A percentile compares a stretch with the other conserved stretches of the same genome.
These are phyloP conservation scores for Colletotrichum caudatum DNA, from an alignment of 2,329 filamentous ascomycete genomes.

Conservation along the genomic window DNA sequence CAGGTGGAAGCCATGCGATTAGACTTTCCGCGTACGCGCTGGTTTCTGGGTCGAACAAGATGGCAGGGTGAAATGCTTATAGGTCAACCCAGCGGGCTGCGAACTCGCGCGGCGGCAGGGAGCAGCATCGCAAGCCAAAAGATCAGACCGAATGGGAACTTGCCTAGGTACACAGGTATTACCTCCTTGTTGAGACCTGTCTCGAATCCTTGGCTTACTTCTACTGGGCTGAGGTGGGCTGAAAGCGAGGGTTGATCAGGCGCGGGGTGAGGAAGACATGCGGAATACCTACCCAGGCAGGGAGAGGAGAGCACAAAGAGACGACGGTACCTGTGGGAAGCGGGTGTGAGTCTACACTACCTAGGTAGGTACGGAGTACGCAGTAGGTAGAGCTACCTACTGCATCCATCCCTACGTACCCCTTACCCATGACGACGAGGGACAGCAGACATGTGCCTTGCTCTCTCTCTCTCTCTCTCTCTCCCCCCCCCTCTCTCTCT, in stretches of 20 bases:
- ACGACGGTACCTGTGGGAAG: neutral
- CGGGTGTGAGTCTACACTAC: neutral
- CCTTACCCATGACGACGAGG: constrained; percentile 1
- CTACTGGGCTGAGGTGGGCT: constrained; percentile 1
- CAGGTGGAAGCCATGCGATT: constrained; percentile 6
- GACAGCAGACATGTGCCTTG: constrained; percentile 7
- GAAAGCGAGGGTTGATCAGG: no score
- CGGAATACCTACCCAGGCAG: neutral
- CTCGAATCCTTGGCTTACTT: constrained; percentile 27
- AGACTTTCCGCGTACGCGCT: constrained; percentile 25
- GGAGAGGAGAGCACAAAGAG: no score
- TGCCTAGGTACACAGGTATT: neutral
- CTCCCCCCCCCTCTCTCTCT: neutral
- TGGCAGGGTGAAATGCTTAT: constrained; percentile 18
- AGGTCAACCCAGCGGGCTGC: constrained; percentile 6
- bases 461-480: neutral
- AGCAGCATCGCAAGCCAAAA: constrained; percentile 14
- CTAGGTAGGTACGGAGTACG: no score
- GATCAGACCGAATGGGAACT: constrained; percentile 21
- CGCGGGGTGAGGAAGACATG: neutral
- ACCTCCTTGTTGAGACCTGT: constrained; percentile 12
- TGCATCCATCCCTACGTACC: neutral
- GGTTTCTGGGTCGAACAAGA: neutral
- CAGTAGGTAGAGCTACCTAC: neutral
- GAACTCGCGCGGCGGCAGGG: neutral